Percentiles rank a stretch among this genome's conserved stretches.
Conservation (phyloP, 305 asterid species). For the Solanum hybrid region DNA sequence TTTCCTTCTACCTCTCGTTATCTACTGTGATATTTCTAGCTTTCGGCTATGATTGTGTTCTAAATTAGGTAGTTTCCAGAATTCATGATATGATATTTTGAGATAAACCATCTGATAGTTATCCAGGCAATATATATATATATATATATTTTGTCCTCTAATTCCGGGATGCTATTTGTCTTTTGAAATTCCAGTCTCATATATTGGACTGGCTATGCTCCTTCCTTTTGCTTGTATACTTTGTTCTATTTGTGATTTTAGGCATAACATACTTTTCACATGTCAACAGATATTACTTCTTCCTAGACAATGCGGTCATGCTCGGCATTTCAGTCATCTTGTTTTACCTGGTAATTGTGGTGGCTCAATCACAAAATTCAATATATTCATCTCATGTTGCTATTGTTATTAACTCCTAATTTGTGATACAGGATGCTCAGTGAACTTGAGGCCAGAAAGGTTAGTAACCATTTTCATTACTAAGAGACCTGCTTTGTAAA, state of each 20-base stretch:
- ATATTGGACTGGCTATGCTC: background rate
- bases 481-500: background rate
- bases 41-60: background rate
- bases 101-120: background rate
- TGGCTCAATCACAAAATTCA: background rate
- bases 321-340: conserved; percentile 32
- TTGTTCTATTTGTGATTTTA: background rate
- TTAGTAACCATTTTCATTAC: conserved; percentile 17
- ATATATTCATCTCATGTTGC: background rate
- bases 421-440: conserved; percentile 36
- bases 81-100: background rate
- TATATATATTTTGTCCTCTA: background rate
- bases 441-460: conserved; percentile 39
- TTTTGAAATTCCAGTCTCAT: background rate
- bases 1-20: background rate
- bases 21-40: background rate
- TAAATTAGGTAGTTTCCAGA: background rate
- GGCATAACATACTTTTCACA: background rate
- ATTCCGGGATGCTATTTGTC: background rate
- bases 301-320: conserved; percentile 24
- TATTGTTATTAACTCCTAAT: background rate
- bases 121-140: background rate
- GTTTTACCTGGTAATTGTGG: conserved; percentile 38
- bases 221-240: background rate
- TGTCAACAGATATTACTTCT: conserved; percentile 38